phyloP scores from a whole-genome alignment of 805 yeast genomes.

The Yamadazyma kitorensis region DNA sequence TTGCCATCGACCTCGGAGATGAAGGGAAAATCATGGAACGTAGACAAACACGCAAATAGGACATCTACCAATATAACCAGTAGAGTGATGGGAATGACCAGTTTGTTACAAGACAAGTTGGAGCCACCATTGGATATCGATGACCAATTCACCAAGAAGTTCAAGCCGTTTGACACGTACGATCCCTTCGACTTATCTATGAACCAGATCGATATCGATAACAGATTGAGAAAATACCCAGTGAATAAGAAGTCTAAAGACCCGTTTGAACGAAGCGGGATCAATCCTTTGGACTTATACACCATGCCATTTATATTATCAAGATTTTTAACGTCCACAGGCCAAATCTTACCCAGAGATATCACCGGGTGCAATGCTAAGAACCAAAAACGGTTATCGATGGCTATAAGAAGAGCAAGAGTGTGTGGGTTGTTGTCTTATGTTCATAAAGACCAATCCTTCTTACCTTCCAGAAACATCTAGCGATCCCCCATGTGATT shows the following conservation, averaged over 20 bases:
- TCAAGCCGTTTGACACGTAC: conserved; percentile 54
- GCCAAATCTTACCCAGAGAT: conserved; percentile 72
- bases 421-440: conserved; percentile 76
- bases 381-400: conserved; percentile 69
- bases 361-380: conserved; percentile 63
- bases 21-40: conserved; percentile 34
- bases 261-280: conserved; percentile 47
- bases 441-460: conserved; percentile 61
- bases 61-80: conserved; percentile 21
- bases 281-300: conserved; percentile 70
- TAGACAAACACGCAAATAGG: conserved; percentile 4
- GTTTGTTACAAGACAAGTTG: conserved; percentile 25
- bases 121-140: conserved; percentile 35
- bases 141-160: conserved; percentile 39
- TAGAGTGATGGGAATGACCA: conserved; percentile 35
- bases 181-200: conserved; percentile 81
- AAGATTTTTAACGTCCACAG: conserved; percentile 63
- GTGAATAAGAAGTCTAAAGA: conserved; percentile 23
- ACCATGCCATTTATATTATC: conserved; percentile 70
- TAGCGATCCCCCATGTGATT: too few relatives aligned
- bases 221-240: conserved; percentile 23
- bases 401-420: conserved; percentile 77
- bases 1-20: conserved; percentile 30
- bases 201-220: conserved; percentile 53
- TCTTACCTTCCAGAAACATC: conserved; percentile 39